Conservation (phyloP, 768 basidiomycete species). For the Lactarius akahatsu region DNA sequence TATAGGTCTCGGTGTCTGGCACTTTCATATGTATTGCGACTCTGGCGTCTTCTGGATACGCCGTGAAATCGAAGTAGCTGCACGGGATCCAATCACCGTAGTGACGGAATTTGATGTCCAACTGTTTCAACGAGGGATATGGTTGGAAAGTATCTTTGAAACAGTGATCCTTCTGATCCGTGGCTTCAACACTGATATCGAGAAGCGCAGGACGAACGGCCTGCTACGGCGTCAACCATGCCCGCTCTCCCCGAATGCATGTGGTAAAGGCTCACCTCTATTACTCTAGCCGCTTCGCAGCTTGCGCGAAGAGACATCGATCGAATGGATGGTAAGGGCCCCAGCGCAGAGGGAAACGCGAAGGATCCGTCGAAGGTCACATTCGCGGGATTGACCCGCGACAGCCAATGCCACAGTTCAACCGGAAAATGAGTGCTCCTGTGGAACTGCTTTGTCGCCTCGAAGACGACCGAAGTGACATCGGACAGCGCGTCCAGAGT, state of each 20-base stretch:
- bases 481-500: neutral
- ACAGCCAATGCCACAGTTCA: conserved; percentile 12
- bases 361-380: conserved; percentile 10
- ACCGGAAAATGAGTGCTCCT: neutral
- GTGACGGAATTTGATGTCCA: neutral
- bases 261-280: neutral
- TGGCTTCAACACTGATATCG: neutral
- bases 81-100: neutral
- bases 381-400: neutral
- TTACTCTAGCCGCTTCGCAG: neutral
- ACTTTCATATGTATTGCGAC: conserved; percentile 3
- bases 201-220: neutral
- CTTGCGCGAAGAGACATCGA: neutral
- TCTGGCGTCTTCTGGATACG: neutral
- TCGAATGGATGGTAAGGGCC: neutral
- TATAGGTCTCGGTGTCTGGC: neutral
- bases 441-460: neutral
- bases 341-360: neutral
- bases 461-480: conserved; percentile 12
- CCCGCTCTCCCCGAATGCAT: neutral
- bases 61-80: conserved; percentile 10
- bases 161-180: neutral
- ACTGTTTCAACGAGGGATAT: conserved; percentile 9
- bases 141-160: neutral
- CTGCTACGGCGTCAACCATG: neutral